Percentiles rank a stretch among this genome's conserved stretches.
Evolutionary conservation across 371 early-diverging fungal genomes (phyloP).

Genomic region (Lichtheimia ornata): DNA sequence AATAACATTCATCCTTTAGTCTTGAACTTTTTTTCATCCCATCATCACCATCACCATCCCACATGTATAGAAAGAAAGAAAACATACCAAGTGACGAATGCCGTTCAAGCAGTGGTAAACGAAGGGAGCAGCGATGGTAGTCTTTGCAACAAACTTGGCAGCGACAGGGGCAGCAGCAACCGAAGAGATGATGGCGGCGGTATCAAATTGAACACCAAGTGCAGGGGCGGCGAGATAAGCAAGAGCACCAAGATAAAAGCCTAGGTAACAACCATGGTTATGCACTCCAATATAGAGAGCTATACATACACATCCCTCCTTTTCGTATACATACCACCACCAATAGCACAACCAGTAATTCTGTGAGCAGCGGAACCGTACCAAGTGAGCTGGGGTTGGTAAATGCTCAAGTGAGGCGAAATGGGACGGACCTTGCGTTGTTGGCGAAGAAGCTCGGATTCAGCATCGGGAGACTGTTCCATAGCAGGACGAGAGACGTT

Average conservation of each 20-base stretch:
- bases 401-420: constrained; percentile 85
- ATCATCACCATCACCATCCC: no score
- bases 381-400: constrained; percentile 90
- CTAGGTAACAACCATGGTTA: constrained; percentile 26
- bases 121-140: constrained; percentile 69
- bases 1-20: not conserved
- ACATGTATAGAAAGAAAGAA: not conserved
- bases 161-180: constrained; percentile 48
- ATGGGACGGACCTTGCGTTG: constrained; percentile 80
- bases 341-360: constrained; percentile 78
- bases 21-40: no score
- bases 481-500: constrained; percentile 30
- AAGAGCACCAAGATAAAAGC: constrained; percentile 70
- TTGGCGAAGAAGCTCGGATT: constrained; percentile 55
- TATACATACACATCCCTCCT: not conserved
- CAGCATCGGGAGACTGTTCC: constrained; percentile 50
- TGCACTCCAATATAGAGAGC: not conserved
- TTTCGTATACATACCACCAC: constrained; percentile 60
- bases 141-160: constrained; percentile 42
- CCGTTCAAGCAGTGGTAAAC: constrained; percentile 89
- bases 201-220: constrained; percentile 59
- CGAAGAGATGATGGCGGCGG: constrained; percentile 61
- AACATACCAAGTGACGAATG: constrained; percentile 83
- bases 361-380: constrained; percentile 78
- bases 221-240: constrained; percentile 61